A percentile compares a stretch with the other conserved stretches of the same genome.
These are phyloP conservation scores for Phytophthora foliorum DNA, from an alignment of 352 stramenopile species.

Conservation along the genomic window DNA sequence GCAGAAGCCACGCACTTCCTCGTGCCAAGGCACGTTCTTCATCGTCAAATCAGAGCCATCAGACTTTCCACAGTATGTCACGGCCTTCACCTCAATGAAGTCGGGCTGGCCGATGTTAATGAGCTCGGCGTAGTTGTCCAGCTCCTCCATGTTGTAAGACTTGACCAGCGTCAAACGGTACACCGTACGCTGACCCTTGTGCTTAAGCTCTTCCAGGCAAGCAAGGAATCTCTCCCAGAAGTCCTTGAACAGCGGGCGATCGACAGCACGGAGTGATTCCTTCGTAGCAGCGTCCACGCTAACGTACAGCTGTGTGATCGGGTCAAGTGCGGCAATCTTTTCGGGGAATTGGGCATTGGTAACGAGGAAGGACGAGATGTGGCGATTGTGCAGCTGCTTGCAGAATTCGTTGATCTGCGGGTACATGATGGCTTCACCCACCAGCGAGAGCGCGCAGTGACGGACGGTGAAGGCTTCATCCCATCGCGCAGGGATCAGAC, in stretches of 20 bases:
- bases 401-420: conserved; percentile 98
- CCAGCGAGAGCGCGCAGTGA: conserved; percentile 98
- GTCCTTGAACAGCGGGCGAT: conserved; percentile 97
- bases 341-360: conserved; percentile 99
- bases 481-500: conserved; percentile 95
- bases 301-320: conserved; percentile 99
- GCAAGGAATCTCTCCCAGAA: conserved; percentile 97
- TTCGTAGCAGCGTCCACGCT: conserved; percentile 98
- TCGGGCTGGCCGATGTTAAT: conserved; percentile 93
- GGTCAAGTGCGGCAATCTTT: conserved; percentile 95
- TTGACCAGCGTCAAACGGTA: conserved; percentile 99
- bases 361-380: conserved; percentile 98
- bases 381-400: conserved; percentile 93
- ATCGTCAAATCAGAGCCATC: conserved; percentile 98
- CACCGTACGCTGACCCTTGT: conserved; percentile 96
- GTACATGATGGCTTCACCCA: conserved; percentile 99
- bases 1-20: conserved; percentile 96
- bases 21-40: conserved; percentile 98
- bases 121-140: conserved; percentile 95
- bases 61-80: conserved; percentile 99
- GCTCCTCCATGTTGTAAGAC: conserved; percentile 97
- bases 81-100: conserved; percentile 97
- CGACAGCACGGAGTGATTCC: conserved; percentile 96
- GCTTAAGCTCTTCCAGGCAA: conserved; percentile 93
- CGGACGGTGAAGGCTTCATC: conserved; percentile 96